Evolutionary conservation across 1,284 basidiomycete species (phyloP), one percentile per base, ranked within the genome.

Genomic region (Ganoderma multipileum): DNA sequence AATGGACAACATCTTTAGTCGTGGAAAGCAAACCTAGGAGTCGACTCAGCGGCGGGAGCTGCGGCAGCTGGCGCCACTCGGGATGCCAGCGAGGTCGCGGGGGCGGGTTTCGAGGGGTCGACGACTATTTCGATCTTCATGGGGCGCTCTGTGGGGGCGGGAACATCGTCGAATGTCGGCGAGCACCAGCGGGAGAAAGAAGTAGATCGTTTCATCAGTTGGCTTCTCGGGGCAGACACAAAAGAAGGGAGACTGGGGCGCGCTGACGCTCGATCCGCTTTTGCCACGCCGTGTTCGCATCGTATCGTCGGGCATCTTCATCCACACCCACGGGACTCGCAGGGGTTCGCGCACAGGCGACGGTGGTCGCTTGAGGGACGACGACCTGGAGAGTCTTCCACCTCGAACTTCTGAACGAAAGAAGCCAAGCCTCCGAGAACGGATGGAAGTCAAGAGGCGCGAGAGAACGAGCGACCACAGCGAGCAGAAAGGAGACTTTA

Each of bases 91-190:
- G 90, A 84, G 28, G 82, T 81, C 23, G 83, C 74, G 11, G 92
- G 86, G 6, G 87, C 86, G n/a, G 90, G 86, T 65, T 88, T 88
- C 64, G 91, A 85, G 30, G 96, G 96, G 85, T 97, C 95, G 79
- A 98, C 88, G 59, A 98, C 91, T 72, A 99, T 95, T 86, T 99
- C 97, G 73, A 99, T 96, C 87, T 96, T 97, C 94, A 99, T 97
- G 33, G 96, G 94, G 77, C 95, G 94, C 87, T 96, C 96, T 98
- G 84, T 82, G 72, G 66, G 64, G 64, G 64, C 69, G 65, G 61
- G 71, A 68, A 68, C 39, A 73, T 66, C 66, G 75, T 69, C 69
- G 69, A 71, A 55, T 39, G 55, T 63, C 64, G 69, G 70, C 65
- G 68, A 71, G 42, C 20, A 68, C 64, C 67, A 47, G 72, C 67